phyloP scores from a whole-genome alignment of 2,329 filamentous ascomycete species.

The Pleurostoma richardsiae region DNA sequence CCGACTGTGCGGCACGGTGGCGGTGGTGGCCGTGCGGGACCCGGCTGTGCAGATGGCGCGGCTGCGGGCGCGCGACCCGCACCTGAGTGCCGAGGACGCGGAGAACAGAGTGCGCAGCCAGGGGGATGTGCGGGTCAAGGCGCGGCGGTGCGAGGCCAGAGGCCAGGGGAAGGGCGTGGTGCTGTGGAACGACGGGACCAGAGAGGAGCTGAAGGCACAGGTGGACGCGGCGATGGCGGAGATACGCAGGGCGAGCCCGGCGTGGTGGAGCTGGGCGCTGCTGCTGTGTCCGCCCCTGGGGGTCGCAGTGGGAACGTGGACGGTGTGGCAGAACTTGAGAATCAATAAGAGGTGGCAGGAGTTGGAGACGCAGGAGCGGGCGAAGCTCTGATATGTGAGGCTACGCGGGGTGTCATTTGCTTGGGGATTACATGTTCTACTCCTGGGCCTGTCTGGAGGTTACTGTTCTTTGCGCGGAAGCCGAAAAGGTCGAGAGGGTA shows the following conservation, averaged over 20 bases:
- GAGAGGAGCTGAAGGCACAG: conserved; percentile 62
- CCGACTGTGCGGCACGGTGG: conserved; percentile 73
- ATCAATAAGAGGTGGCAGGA: conserved; percentile 68
- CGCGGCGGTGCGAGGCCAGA: conserved; percentile 64
- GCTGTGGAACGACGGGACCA: conserved; percentile 83
- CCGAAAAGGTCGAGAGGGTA: not conserved
- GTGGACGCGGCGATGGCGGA: conserved; percentile 61
- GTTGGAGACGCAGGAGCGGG: conserved; percentile 42
- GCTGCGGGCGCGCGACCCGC: conserved; percentile 67
- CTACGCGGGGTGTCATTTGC: too few species aligned
- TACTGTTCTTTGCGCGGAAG: not conserved
- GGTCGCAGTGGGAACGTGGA: conserved; percentile 62
- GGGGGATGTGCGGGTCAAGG: conserved; percentile 81
- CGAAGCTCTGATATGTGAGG: conserved; percentile 27
- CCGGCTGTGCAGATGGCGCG: conserved; percentile 77
- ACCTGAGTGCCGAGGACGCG: conserved; percentile 81
- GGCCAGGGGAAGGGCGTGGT: conserved; percentile 66
- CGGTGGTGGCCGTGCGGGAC: conserved; percentile 83
- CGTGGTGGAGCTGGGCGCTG: conserved; percentile 78
- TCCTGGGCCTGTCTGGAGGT: too few species aligned
- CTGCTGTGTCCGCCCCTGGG: conserved; percentile 71
- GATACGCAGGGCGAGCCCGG: conserved; percentile 59
- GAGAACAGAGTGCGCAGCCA: conserved; percentile 82
- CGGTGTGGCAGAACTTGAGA: conserved; percentile 65
- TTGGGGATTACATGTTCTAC: too few species aligned